Base-by-base conservation (phyloP, 2,329 filamentous ascomycete genomes). In the Stagonosporopsis vannaccii region DNA sequence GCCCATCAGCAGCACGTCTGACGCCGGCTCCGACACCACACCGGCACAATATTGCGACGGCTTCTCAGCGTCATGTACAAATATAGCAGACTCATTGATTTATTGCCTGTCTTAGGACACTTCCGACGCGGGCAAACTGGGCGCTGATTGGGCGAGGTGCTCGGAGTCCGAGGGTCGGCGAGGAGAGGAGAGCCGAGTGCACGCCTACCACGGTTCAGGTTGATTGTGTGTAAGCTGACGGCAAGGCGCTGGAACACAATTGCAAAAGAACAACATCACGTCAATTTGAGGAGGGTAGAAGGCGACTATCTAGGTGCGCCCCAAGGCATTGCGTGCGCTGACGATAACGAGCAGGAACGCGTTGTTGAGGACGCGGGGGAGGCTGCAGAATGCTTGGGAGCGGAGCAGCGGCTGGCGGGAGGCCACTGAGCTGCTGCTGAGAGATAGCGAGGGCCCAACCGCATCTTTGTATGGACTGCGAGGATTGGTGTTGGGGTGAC, bases 381-480 rank as follows among this genome's bases (percentile, higher is more conserved):
- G 54, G 42, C 57, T 45, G 37, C 50, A 54, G 48, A 48, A 61
- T 56, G 53, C 47, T 51, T 51, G 47, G 41, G 47, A 51, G 47
- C 53, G 53, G 47, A 51, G 53, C 42, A 37, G 42, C 47, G 53
- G 36, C 26, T 25, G 17, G 41, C 13, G 8, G 4, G 13, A 48
- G 49, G 46, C 49, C 53, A 51, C 47, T 51, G 51, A 59, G 58
- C 48, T 46, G 53, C 51, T 59, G 65, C 49, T 63, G 66, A 58
- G 64, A 61, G 63, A 65, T 67, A 60, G 59, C 59, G 44, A 62
- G 53, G 43, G 42, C 53, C 60, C 63, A 62, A 62, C 59, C 56
- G 52, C 58, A 47, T 47, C 22, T 42, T 41, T 42, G 46, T 37
- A 56, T 51, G 46, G 46, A 47, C 33, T 43, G 41, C 12, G 30